These are phyloP conservation scores for Boletus sensibilis DNA, from an alignment of 768 basidiomycete genomes.

Conservation along the genomic window DNA sequence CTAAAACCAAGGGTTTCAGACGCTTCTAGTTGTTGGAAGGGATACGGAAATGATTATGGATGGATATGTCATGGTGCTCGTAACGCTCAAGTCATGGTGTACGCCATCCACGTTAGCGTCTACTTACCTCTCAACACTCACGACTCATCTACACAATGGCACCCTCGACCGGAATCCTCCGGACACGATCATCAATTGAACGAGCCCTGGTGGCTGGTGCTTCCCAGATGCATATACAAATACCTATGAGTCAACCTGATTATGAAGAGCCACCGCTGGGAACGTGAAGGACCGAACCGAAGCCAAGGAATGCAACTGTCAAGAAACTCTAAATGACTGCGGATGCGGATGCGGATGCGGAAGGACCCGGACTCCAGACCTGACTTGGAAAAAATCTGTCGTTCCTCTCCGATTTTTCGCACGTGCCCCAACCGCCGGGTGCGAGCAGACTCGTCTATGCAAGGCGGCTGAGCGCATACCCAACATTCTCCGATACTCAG, in stretches of 20 bases:
- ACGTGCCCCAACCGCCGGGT: background rate
- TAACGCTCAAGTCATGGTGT: background rate
- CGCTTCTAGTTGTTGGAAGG: background rate
- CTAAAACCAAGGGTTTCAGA: background rate
- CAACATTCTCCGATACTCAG: background rate
- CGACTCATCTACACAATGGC: background rate
- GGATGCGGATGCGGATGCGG: slow-evolving; percentile 2
- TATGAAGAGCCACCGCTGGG: background rate
- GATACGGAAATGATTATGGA: background rate
- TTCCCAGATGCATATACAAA: slow-evolving; percentile 6
- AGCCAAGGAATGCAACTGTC: background rate
- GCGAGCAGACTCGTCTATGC: background rate
- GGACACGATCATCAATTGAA: background rate
- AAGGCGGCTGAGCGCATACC: background rate
- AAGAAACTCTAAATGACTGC: background rate
- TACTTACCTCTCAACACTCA: background rate
- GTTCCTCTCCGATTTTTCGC: background rate
- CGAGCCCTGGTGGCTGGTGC: background rate
- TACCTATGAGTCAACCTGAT: background rate
- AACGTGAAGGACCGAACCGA: background rate
- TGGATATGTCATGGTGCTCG: background rate
- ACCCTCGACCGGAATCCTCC: background rate
- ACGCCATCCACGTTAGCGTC: background rate
- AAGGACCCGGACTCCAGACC: background rate
- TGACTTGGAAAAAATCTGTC: background rate